Percentiles rank a stretch among this genome's conserved stretches.
These are phyloP conservation scores for Lyophyllum decastes DNA, from an alignment of 768 basidiomycete genomes.

Conservation along the genomic window DNA sequence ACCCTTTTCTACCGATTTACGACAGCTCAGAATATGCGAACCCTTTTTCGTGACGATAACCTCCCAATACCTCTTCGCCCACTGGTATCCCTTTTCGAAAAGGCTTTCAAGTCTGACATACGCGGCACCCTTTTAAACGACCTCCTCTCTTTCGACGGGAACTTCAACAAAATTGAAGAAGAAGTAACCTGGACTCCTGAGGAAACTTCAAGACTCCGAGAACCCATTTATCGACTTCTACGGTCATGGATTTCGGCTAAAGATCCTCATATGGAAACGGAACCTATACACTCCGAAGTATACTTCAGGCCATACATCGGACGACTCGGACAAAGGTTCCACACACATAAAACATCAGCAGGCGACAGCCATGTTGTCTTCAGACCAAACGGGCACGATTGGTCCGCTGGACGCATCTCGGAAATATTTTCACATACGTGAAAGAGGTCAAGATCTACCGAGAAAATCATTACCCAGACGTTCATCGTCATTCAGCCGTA, in stretches of 20 bases:
- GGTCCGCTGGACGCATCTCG: too few relatives aligned
- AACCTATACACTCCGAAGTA: slow-evolving; percentile 2
- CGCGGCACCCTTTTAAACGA: slow-evolving; percentile 17
- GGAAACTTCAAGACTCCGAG: too few relatives aligned
- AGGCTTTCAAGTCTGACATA: slow-evolving; percentile 9
- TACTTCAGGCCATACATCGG: too few relatives aligned
- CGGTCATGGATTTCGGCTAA: background rate
- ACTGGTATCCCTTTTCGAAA: slow-evolving; percentile 4
- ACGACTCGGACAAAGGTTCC: slow-evolving; percentile 9
- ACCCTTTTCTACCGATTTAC: too few relatives aligned
- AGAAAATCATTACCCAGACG: too few relatives aligned
- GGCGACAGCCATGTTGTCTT: slow-evolving; percentile 18
- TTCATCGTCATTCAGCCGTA: too few relatives aligned
- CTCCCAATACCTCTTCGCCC: background rate
- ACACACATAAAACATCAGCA: background rate
- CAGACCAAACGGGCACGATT: too few relatives aligned
- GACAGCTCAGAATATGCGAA: slow-evolving; percentile 28
- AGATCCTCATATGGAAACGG: background rate
- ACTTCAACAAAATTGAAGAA: background rate
- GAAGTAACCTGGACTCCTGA: background rate
- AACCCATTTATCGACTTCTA: background rate
- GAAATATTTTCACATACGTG: too few relatives aligned
- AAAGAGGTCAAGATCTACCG: too few relatives aligned
- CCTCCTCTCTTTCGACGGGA: slow-evolving; percentile 12
- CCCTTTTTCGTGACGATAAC: slow-evolving; percentile 5